Base-by-base conservation (phyloP, 495 filamentous ascomycete genomes). In the Articulospora tetracladia region DNA sequence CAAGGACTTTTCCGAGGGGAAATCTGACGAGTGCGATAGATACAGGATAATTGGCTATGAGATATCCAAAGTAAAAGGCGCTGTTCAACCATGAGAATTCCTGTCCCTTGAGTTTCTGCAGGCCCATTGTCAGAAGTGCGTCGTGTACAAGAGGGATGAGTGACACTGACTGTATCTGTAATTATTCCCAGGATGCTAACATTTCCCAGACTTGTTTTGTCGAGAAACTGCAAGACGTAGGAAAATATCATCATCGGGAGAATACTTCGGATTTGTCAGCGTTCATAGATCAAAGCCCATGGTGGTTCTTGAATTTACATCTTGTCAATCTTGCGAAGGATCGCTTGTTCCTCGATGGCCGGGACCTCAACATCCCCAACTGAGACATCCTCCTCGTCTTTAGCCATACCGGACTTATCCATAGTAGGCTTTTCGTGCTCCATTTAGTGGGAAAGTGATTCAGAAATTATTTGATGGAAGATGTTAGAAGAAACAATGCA, bases 21-120 rank as follows among this genome's bases (percentile, higher is more conserved):
- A 68, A 6, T 76, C 76, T 65, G 84, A 83, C 17, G 84, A 76
- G n/a, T 85, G 76, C 34, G 77, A 76, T 57, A 0, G 79, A 83
- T 27, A 81, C 84, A 1, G 80, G 81, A 62, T 82, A 85, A 63
- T 85, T 83, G 77, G 79, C 84, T 3, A 79, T 79, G 23, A 86
- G 76, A 60, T 85, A 86, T 13, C 83, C 84, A 49, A 86, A 85
- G 64, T 86, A 87, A 62, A 87, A 87, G 25, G 77, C 77, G 56
- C 83, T 82, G 3, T 68, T 70, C n/a, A 70, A 63, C 69, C 67
- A 76, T 26, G 69, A 70, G 58, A 74, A 76, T 47, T 73, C 61
- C 28, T 66, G 59, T 12, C 71, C 73, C 23, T 62, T 39, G 2
- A 76, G 69, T 19, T 61, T 19, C 52, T 63, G 6, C 24, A 13